Base-by-base conservation (phyloP, 257 asterid species). In the Prunella vulgaris region DNA sequence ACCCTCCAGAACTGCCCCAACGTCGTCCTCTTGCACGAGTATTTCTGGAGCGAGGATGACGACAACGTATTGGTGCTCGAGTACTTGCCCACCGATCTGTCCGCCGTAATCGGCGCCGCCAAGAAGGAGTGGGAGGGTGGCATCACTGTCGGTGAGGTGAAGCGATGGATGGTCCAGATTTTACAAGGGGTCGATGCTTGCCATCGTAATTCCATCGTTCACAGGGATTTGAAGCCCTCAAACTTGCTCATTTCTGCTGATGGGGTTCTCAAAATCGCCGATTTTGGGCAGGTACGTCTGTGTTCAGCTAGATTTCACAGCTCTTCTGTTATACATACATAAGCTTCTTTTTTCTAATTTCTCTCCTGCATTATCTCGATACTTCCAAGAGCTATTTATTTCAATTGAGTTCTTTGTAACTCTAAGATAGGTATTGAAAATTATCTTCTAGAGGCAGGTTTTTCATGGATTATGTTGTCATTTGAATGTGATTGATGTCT, bases 61-160 rank as follows among this genome's bases (percentile, higher is more conserved):
- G 99, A 89, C 72, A 88, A 93, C 46, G 96, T 94, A 0, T 78
- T 94, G 57, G 99, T 94, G 78, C 90, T 94, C 37, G 99, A 94
- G 83, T 91, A 83, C 81, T 71, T 94, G 71, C 92, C 90, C 51
- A 79, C 91, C 17, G 97, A 94, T 70, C 79, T 94, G 70, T 76
- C 80, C 33, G 85, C 92, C 69, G 88, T 94, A 38, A 82, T 91
- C 12, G 76, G 62, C 73, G 85, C 86, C 18, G 90, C 86, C 42
- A 85, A 83, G 80, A 93, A 78, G 78, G 84, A 77, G 59, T 81
- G 87, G 85, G 90, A 85, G 7, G 76, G 74, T 2, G 93, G 96
- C 70, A 71, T 94, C 80, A 76, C 81, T 15, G 49, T 68, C 1
- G 97, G 89, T 3, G 97, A 91, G 84, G 79, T 89, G 54, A 91